Percentiles rank a stretch among this genome's conserved stretches.
These are phyloP conservation scores for Solanum acaule DNA, from an alignment of 257 asterid species.

Conservation along the genomic window DNA sequence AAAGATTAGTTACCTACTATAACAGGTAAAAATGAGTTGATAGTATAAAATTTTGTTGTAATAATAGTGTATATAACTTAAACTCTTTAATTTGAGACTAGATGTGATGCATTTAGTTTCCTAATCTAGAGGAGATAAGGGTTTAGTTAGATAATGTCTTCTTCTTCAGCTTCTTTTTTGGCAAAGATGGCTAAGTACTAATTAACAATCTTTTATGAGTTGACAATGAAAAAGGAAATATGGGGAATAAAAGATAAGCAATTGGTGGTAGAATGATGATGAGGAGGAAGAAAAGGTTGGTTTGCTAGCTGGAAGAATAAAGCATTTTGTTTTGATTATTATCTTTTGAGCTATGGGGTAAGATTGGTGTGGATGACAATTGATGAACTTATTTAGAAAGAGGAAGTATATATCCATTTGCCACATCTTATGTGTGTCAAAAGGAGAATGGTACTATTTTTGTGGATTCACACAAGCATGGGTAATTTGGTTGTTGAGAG, in stretches of 20 bases:
- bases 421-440: neutral
- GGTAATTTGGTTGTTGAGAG: neutral
- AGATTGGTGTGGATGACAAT: conserved; percentile 3
- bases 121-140: neutral
- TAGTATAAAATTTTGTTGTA: neutral
- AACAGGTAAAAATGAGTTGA: neutral
- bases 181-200: neutral
- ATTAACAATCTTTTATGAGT: neutral
- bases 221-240: neutral
- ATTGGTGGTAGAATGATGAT: conserved; percentile 1
- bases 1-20: neutral
- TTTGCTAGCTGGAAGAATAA: neutral
- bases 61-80: neutral
- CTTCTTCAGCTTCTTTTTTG: neutral
- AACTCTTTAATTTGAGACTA: neutral
- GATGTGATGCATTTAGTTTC: neutral
- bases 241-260: neutral
- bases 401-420: conserved; percentile 1
- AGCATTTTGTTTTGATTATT: neutral
- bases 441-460: conserved; percentile 6
- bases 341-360: neutral
- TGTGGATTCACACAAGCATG: conserved; percentile 12
- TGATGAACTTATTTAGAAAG: neutral
- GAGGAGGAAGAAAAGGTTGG: neutral
- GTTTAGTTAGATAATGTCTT: neutral